Base-by-base conservation (phyloP, 2,329 filamentous ascomycete species). In the Ustilaginoidea virens region DNA sequence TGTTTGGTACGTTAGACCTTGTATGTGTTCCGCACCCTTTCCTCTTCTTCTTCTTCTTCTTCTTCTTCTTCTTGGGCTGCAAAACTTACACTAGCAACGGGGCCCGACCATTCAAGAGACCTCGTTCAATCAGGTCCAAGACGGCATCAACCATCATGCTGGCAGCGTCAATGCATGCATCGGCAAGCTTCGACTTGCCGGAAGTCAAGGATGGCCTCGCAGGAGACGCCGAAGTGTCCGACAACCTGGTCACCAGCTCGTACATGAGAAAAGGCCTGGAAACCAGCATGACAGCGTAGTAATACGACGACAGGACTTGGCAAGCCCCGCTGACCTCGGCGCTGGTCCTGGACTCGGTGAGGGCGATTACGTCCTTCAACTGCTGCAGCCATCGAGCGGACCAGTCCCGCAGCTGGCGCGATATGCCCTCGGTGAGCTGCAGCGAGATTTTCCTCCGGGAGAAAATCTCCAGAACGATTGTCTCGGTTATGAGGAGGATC, bases 251-350 rank as follows among this genome's bases (percentile, higher is more conserved):
- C 28, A 55, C 60, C 3, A 69, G 47, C 40, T 69, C 64, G 27
- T 65, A 66, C 63, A 69, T 67, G 5, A 69, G 49, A 28, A 69
- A 69, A 0, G 65, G 65, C 1, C 65, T 49, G 0, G 65, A 64
- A 0, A 69, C 63, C 3, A 69, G 51, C 51, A 69, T 69, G n/a
- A 69, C 65, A 1, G 63, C 60, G 33, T 69, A 69, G 41, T 68
- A 67, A 31, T 69, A 69, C 2, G 63, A 61, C 1, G 59, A 53
- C 6, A 69, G 41, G 1, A 66, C 56, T 40, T 66, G 63, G 17
- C 61, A 66, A 0, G 63, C 63, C 1, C 63, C 65, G 6, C 55
- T 53, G 1, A 53, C 43, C 30, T 53, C 48, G 1, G 46, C 44
- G 9, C 50, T 35, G 4, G 25, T 42, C 33, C 4, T 42, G 27